Evolutionary conservation across 495 filamentous ascomycete species (phyloP).

Genomic region (Penicillium bovifimosum): DNA sequence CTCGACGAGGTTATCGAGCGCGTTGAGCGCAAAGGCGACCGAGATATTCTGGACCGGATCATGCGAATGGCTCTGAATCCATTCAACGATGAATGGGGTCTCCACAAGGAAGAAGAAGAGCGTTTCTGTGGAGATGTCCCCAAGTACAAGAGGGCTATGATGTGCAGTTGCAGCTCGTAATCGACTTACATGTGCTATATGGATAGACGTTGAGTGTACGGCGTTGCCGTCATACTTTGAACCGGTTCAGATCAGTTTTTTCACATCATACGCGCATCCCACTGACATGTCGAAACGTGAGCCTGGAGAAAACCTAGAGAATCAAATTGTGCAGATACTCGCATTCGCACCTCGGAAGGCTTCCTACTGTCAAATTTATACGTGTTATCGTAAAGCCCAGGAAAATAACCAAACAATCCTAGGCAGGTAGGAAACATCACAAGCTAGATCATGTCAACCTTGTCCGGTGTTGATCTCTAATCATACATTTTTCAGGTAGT

Average conservation of each 20-base stretch:
- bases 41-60: constrained; percentile 65
- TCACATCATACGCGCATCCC: neutral
- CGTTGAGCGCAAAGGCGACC: constrained; percentile 79
- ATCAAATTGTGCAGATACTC: neutral
- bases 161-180: constrained; percentile 76
- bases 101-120: constrained; percentile 65
- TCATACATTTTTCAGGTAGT: constrained; percentile 8
- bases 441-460: constrained; percentile 9
- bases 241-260: neutral
- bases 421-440: neutral
- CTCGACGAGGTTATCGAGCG: constrained; percentile 85
- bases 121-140: constrained; percentile 89
- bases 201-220: neutral
- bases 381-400: neutral
- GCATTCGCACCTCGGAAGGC: neutral
- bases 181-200: neutral
- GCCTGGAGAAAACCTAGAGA: neutral
- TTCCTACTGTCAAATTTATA: constrained; percentile 3
- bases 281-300: neutral
- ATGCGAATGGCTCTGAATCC: constrained; percentile 78
- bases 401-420: constrained; percentile 1
- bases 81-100: constrained; percentile 74
- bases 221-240: neutral
- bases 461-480: constrained; percentile 10
- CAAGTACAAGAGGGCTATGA: constrained; percentile 65